These are phyloP conservation scores for Luffa acutangula DNA, from an alignment of 306 rosid genomes.

Conservation along the genomic window DNA sequence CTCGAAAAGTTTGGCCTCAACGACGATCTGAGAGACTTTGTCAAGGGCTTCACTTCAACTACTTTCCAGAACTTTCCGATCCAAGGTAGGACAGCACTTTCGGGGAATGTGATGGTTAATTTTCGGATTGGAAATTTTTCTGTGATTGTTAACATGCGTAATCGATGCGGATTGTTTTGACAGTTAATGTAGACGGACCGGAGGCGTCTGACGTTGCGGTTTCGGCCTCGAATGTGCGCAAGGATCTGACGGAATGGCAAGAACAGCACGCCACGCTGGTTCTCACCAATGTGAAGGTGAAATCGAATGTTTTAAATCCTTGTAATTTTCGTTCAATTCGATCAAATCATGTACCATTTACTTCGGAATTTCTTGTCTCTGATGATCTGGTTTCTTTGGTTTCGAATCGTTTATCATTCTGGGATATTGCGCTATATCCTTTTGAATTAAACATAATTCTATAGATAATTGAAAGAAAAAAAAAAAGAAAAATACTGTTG, in stretches of 20 bases:
- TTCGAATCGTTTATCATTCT: background rate
- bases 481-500: background rate
- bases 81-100: constrained; percentile 39
- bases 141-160: background rate
- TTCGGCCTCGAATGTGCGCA: constrained; percentile 65
- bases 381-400: background rate
- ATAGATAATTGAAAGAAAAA: background rate
- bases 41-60: constrained; percentile 73
- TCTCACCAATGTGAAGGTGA: constrained; percentile 79
- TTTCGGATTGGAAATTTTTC: background rate
- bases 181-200: constrained; percentile 47
- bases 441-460: background rate
- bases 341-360: background rate
- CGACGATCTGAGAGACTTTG: constrained; percentile 79
- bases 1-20: constrained; percentile 56
- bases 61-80: constrained; percentile 78
- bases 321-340: background rate
- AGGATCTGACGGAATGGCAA: constrained; percentile 95
- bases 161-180: constrained; percentile 2
- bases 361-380: background rate
- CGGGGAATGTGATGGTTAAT: background rate
- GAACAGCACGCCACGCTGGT: constrained; percentile 90
- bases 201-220: constrained; percentile 50
- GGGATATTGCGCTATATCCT: background rate
- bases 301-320: background rate